A percentile compares a stretch with the other conserved stretches of the same genome.
These are phyloP conservation scores for Monilinia vaccinii-corymbosi DNA, from an alignment of 2,329 filamentous ascomycete species.

Conservation along the genomic window DNA sequence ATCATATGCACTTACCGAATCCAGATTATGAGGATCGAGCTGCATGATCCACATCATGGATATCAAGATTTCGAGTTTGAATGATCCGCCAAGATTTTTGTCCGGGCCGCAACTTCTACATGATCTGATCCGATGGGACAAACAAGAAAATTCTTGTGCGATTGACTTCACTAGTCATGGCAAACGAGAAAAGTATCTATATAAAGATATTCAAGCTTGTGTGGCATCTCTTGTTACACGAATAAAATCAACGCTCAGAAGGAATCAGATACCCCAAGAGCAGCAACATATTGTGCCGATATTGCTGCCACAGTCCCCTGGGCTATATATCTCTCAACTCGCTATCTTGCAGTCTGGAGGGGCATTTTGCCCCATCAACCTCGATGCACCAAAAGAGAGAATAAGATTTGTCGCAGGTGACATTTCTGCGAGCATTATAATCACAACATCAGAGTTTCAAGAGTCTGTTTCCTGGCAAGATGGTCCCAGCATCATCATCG, in stretches of 20 bases:
- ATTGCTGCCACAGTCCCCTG: slow-evolving; percentile 65
- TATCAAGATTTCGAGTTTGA: slow-evolving; percentile 44
- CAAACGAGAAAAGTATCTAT: slow-evolving; percentile 22
- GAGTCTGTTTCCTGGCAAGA: slow-evolving; percentile 31
- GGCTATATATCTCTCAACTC: slow-evolving; percentile 69
- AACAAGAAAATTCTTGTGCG: slow-evolving; percentile 37
- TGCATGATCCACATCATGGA: slow-evolving; percentile 18
- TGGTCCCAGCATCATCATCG: slow-evolving; percentile 32
- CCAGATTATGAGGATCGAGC: slow-evolving; percentile 13
- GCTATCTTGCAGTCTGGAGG: slow-evolving; percentile 73
- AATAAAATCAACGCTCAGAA: slow-evolving; percentile 15
- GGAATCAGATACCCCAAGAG: slow-evolving; percentile 9
- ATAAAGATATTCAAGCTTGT: slow-evolving; percentile 35
- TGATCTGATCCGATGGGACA: slow-evolving; percentile 46
- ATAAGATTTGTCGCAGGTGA: slow-evolving; percentile 75
- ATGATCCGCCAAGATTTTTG: slow-evolving; percentile 42
- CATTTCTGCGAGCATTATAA: slow-evolving; percentile 57
- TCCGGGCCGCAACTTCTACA: slow-evolving; percentile 50
- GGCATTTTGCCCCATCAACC: slow-evolving; percentile 76
- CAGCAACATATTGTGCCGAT: slow-evolving; percentile 59
- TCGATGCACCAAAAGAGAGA: slow-evolving; percentile 68
- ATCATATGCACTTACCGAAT: not conserved
- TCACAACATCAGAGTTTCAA: slow-evolving; percentile 48
- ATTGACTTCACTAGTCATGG: slow-evolving; percentile 54
- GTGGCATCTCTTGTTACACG: slow-evolving; percentile 19